These are phyloP conservation scores for Erodium texanum DNA, from an alignment of 441 rosid genomes.

Conservation along the genomic window DNA sequence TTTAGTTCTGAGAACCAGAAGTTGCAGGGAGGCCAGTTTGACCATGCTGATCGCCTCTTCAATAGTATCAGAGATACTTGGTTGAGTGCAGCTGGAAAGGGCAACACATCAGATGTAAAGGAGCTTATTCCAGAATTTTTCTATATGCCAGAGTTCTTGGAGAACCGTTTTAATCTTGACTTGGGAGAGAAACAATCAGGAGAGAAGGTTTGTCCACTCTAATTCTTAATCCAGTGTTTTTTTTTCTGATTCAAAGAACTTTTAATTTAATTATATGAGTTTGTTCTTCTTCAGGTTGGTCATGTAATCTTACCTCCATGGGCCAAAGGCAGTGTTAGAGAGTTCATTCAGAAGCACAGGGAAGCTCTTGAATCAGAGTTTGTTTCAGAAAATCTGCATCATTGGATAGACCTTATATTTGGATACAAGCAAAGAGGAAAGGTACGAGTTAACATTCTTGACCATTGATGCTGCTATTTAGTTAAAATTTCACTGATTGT, in stretches of 20 bases:
- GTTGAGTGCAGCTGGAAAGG: conserved; percentile 99
- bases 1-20: conserved; percentile 97
- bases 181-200: conserved; percentile 99
- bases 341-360: conserved; percentile 88
- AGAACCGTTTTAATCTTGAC: conserved; percentile 76
- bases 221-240: conserved; percentile 13
- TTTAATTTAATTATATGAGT: not conserved
- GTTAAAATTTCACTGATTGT: not conserved
- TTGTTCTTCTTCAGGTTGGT: conserved; percentile 56
- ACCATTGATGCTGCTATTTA: not conserved
- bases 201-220: conserved; percentile 52
- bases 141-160: conserved; percentile 96
- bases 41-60: conserved; percentile 99
- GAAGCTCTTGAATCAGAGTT: conserved; percentile 96
- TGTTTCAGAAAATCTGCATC: conserved; percentile 96
- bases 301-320: conserved; percentile 91
- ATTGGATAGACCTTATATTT: conserved; percentile 99
- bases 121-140: conserved; percentile 99
- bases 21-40: conserved; percentile 99
- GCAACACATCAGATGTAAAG: conserved; percentile 98
- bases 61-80: conserved; percentile 92
- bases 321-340: conserved; percentile 96
- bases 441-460: conserved; percentile 37
- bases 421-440: conserved; percentile 98
- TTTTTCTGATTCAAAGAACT: conserved; percentile 4